Percentiles rank a stretch among this genome's conserved stretches.
Evolutionary conservation across 306 rosid genomes (phyloP).

Genomic region (Rosa multiflora): DNA sequence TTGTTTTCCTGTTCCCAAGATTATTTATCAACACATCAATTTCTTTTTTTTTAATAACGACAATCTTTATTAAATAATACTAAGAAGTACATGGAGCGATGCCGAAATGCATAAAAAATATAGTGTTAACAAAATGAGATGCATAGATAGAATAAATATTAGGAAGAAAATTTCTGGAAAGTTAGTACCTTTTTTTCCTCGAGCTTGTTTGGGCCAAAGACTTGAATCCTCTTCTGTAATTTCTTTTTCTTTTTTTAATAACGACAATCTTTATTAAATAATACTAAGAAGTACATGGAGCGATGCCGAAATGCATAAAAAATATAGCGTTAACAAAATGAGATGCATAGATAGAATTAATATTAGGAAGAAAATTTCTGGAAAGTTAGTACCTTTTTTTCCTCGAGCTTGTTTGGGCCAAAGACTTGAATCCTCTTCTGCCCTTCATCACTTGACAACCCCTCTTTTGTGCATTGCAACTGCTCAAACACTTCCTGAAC

Average conservation of each 20-base stretch:
- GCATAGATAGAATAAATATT: neutral
- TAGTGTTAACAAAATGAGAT: too few relatives aligned
- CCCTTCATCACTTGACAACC: slow-evolving; percentile 73
- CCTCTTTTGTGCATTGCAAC: slow-evolving; percentile 68
- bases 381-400: slow-evolving; percentile 47
- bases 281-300: too few relatives aligned
- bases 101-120: too few relatives aligned
- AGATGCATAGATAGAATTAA: neutral
- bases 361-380: neutral
- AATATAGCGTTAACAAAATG: too few relatives aligned
- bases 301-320: too few relatives aligned
- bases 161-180: neutral
- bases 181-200: slow-evolving; percentile 67
- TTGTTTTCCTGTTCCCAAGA: slow-evolving; percentile 64
- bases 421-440: slow-evolving; percentile 60
- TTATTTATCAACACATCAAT: neutral
- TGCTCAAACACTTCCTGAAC: slow-evolving; percentile 79
- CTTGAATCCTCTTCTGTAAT: slow-evolving; percentile 50
- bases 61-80: neutral
- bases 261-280: neutral
- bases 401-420: slow-evolving; percentile 88
- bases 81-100: too few relatives aligned
- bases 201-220: slow-evolving; percentile 85
- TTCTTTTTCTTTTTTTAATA: neutral
- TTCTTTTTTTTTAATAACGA: neutral